Evolutionary conservation across 495 filamentous ascomycete species (phyloP), one percentile per base, ranked within the genome.

Genomic region (Daldinia grandis): DNA sequence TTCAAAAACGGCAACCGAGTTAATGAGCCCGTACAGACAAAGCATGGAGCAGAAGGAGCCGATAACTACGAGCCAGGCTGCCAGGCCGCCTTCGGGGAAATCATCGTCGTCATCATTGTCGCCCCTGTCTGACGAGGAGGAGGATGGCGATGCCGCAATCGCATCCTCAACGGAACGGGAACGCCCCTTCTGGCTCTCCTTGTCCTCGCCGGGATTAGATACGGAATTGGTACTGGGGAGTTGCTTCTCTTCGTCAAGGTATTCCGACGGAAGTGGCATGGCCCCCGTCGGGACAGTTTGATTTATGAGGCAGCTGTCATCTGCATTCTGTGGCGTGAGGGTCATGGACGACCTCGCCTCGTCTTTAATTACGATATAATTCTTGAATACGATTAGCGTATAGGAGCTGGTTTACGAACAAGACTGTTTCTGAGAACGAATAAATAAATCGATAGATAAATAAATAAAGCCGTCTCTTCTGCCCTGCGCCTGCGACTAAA

Each of bases 11-110:
- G 87, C 89, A 17, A 88, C 82, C 76, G 83, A 85, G 76, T 89
- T 85, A 82, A 88, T 85, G 58, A 90, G 83, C 0, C 88, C 89
- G 74, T 87, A 90, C n/a, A 88, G 85, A 15, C 87, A 85, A 24
- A 86, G 76, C 83, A 90, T 88, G 66, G 87, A 81, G 72, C 85
- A 80, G 71, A 85, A 87, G 14, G 89, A 88, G 3, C 87, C 88
- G 7, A 88, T 58, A 1, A 92, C 83, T 7, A 89, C 88, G 7
- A 85, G 82, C 88, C 88, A 90, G 63, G 84, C 89, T 35, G 82
- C 67, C 1, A 79, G 64, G n/a, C 88, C 88, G 21, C 87, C 87
- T 66, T 90, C 88, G 12, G 89, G 88, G 68, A 87, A 90, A 31
- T 83, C 70, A 24, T 74, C 68, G 1, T 74, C 76, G 12, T 71